A percentile compares a stretch with the other conserved stretches of the same genome.
Conservation (phyloP, 176 grass and related monocot species). For the Aegilops bicornis region DNA sequence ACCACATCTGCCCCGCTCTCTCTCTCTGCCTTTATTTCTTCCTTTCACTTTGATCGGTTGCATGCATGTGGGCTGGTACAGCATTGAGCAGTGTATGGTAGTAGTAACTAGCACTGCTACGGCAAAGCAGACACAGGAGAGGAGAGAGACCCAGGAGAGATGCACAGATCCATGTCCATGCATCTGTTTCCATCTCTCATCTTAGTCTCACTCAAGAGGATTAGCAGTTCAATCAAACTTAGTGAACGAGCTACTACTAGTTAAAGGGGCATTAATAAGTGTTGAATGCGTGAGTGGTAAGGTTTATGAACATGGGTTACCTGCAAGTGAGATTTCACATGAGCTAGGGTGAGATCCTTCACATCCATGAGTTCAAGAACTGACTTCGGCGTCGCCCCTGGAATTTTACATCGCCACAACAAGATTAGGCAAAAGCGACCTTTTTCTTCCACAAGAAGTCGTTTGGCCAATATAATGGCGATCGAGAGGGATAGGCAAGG, state of each 20-base stretch:
- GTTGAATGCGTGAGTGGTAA: background rate
- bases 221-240: background rate
- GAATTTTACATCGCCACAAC: background rate
- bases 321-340: conserved; percentile 88
- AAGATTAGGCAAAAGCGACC: background rate
- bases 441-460: background rate
- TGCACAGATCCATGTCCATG: conserved; percentile 33
- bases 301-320: conserved; percentile 27
- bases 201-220: too few species aligned
- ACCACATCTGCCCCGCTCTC: conserved; percentile 12
- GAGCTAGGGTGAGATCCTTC: conserved; percentile 78
- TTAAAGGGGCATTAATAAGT: background rate
- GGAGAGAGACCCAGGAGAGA: background rate
- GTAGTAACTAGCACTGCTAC: conserved; percentile 29
- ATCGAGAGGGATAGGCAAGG: background rate
- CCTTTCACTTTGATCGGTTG: conserved; percentile 32
- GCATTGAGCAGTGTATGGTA: conserved; percentile 38
- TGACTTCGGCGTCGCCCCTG: conserved; percentile 74
- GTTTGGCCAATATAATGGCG: background rate
- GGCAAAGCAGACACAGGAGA: conserved; percentile 26
- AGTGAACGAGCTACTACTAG: background rate
- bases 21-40: background rate
- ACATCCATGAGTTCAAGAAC: conserved; percentile 89
- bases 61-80: conserved; percentile 33
- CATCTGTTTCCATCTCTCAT: conserved; percentile 9